Evolutionary conservation across 208 protist species (phyloP).

Genomic region (Trypanosoma cruzi): DNA sequence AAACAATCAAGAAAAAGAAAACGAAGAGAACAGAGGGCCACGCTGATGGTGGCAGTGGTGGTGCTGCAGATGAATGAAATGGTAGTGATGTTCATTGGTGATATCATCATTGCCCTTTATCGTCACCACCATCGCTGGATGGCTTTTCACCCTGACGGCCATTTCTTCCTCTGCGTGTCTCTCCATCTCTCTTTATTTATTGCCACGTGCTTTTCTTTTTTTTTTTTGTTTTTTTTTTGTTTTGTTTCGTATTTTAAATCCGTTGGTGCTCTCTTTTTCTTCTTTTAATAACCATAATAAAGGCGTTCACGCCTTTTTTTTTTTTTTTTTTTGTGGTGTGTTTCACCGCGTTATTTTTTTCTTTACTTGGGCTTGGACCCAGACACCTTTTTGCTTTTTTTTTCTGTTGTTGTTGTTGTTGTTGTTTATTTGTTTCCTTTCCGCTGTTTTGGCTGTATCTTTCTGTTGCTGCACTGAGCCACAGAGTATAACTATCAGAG

Average conservation of each 20-base stretch:
- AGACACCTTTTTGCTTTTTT: no score
- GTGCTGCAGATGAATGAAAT: slow-evolving; percentile 1
- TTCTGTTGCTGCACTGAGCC: slow-evolving; percentile 26
- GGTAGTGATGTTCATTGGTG: background rate
- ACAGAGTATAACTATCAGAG: slow-evolving; percentile 5
- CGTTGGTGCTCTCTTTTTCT: no score
- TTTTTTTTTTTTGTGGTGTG: no score
- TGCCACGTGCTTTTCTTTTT: no score
- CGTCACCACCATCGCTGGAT: no score
- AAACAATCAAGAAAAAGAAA: background rate
- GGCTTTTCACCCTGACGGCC: background rate
- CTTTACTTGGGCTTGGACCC: no score
- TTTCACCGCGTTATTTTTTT: no score
- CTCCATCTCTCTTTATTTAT: no score
- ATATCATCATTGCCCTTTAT: background rate
- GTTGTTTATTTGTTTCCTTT: slow-evolving; percentile 26
- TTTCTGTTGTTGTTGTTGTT: slow-evolving; percentile 32
- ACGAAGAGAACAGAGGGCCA: background rate
- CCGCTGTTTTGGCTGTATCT: slow-evolving; percentile 19
- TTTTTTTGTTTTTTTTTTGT: no score
- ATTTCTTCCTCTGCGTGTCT: slow-evolving; percentile 17
- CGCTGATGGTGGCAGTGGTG: background rate
- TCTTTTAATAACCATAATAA: no score
- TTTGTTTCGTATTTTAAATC: no score
- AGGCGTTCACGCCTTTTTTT: no score